Conservation (phyloP, 768 basidiomycete genomes). For the Mycena pura region DNA sequence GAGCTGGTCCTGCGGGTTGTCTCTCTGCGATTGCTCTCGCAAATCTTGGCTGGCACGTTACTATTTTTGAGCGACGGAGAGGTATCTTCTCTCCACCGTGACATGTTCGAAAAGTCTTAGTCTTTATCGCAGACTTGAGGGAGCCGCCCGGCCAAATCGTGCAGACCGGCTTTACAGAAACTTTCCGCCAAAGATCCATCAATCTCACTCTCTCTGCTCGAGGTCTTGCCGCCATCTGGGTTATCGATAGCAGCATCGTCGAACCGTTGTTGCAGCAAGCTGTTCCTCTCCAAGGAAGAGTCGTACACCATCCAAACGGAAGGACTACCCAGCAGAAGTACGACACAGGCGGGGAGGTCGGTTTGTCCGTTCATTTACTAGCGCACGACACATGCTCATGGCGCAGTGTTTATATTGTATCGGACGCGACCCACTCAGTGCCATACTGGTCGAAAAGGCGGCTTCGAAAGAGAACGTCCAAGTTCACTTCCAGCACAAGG, state of each 20-base stretch:
- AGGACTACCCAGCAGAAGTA: constrained; percentile 67
- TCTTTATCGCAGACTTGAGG: neutral
- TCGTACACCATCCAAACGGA: constrained; percentile 70
- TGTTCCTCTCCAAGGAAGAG: constrained; percentile 78
- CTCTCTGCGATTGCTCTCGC: constrained; percentile 71
- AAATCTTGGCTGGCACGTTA: constrained; percentile 69
- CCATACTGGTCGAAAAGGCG: constrained; percentile 64
- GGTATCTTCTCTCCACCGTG: constrained; percentile 40
- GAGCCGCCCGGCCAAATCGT: neutral
- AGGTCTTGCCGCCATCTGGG: constrained; percentile 70
- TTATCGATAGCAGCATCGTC: constrained; percentile 60
- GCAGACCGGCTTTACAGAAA: neutral
- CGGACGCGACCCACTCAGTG: constrained; percentile 70
- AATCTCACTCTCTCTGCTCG: constrained; percentile 80
- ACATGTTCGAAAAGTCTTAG: neutral
- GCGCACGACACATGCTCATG: constrained; percentile 15
- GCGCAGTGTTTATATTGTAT: constrained; percentile 73
- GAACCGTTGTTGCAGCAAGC: constrained; percentile 60
- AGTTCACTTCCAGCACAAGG: constrained; percentile 66
- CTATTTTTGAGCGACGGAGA: constrained; percentile 62
- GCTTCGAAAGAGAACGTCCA: constrained; percentile 52
- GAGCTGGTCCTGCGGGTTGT: constrained; percentile 72
- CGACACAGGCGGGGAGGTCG: constrained; percentile 67
- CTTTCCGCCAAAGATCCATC: constrained; percentile 66
- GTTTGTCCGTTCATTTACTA: constrained; percentile 24